Percentiles rank a stretch among this genome's conserved stretches.
Conservation (phyloP, 73 alveolate genomes). For the Uronychia setigera region DNA sequence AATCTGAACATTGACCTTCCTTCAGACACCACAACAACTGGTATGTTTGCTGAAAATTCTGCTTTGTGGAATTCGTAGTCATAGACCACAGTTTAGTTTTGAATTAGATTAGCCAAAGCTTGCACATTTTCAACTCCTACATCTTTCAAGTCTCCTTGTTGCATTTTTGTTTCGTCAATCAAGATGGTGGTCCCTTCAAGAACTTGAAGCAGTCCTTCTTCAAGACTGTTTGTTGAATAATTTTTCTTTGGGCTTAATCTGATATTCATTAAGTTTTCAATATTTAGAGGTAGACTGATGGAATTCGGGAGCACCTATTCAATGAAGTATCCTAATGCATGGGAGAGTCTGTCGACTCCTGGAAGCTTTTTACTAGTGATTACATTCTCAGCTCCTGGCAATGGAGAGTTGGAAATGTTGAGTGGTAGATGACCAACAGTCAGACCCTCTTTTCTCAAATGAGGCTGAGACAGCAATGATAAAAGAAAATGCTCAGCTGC, state of each 20-base stretch:
- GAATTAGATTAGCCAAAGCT: conserved; percentile 39
- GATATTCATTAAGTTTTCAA: neutral
- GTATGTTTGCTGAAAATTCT: conserved; percentile 30
- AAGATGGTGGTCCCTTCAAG: conserved; percentile 43
- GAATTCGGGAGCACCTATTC: conserved; percentile 10
- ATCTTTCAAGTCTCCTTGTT: conserved; percentile 40
- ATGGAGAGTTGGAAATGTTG: conserved; percentile 11
- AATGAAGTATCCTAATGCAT: neutral
- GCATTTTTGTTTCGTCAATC: conserved; percentile 41
- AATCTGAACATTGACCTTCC: conserved; percentile 55
- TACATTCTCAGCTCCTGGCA: neutral
- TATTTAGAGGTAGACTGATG: conserved; percentile 22
- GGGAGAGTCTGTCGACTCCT: conserved; percentile 2
- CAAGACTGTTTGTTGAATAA: conserved; percentile 48
- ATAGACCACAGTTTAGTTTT: conserved; percentile 31
- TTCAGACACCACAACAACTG: conserved; percentile 36
- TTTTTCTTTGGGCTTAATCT: conserved; percentile 43
- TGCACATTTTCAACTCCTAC: conserved; percentile 38
- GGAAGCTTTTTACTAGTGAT: conserved; percentile 1
- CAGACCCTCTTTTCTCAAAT: conserved; percentile 35
- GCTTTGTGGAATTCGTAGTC: conserved; percentile 40
- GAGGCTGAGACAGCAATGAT: conserved; percentile 23
- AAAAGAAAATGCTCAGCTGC: conserved; percentile 36
- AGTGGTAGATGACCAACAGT: conserved; percentile 33
- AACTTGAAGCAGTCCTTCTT: conserved; percentile 38